These are phyloP conservation scores for Aschersonia sp. DNA, from an alignment of 2,329 filamentous ascomycete genomes.

Conservation along the genomic window DNA sequence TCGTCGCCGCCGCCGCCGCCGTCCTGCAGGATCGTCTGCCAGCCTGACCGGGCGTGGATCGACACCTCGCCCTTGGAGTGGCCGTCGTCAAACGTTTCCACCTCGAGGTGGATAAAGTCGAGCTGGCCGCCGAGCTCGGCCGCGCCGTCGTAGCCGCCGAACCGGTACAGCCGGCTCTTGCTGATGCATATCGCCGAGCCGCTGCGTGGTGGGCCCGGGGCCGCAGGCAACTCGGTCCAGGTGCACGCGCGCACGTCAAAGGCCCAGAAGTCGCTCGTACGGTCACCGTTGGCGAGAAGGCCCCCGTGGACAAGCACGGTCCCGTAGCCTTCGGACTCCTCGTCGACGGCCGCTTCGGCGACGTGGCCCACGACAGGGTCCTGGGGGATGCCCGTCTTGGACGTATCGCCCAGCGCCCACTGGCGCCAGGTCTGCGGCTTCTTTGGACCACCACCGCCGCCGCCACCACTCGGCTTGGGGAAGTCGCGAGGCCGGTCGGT, in stretches of 20 bases:
- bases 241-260: slow-evolving; percentile 50
- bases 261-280: slow-evolving; percentile 59
- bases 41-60: slow-evolving; percentile 33
- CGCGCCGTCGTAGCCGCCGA: slow-evolving; percentile 65
- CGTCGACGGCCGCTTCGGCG: slow-evolving; percentile 41
- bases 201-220: slow-evolving; percentile 50
- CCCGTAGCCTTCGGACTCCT: slow-evolving; percentile 46
- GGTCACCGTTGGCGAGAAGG: slow-evolving; percentile 45
- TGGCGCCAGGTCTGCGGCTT: slow-evolving; percentile 34
- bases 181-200: slow-evolving; percentile 53
- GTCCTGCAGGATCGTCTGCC: slow-evolving; percentile 34
- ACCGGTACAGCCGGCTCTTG: slow-evolving; percentile 55
- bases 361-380: slow-evolving; percentile 41
- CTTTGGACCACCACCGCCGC: slow-evolving; percentile 12
- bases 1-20: neutral
- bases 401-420: slow-evolving; percentile 40
- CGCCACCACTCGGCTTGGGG: slow-evolving; percentile 1
- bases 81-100: slow-evolving; percentile 40
- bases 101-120: slow-evolving; percentile 46
- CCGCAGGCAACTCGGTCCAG: slow-evolving; percentile 55
- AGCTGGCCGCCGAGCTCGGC: slow-evolving; percentile 55
- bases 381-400: slow-evolving; percentile 42
- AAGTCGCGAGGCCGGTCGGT: slow-evolving; percentile 42
- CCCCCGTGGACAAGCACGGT: slow-evolving; percentile 68
- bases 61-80: slow-evolving; percentile 32